A percentile compares a stretch with the other conserved stretches of the same genome.
Conservation (phyloP, 2,329 filamentous ascomycete genomes). For the Pezicula carpinea region DNA sequence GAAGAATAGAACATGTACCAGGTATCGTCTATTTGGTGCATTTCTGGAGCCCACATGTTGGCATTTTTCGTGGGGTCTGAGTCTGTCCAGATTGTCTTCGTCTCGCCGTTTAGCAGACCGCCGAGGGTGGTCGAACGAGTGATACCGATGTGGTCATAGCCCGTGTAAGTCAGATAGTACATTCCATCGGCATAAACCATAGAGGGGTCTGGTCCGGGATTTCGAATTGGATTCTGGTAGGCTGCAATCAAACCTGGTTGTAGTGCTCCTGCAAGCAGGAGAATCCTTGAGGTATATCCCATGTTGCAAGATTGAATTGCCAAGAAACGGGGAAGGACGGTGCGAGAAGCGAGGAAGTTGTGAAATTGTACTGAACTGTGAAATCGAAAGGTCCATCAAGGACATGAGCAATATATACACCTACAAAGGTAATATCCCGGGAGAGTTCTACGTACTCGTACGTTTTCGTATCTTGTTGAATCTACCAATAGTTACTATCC, state of each 20-base stretch:
- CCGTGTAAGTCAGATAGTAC: slow-evolving; percentile 2
- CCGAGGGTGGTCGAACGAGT: neutral
- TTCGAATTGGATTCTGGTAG: slow-evolving; percentile 1
- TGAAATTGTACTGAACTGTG: no score
- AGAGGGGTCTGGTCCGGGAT: slow-evolving; percentile 1
- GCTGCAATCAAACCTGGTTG: neutral
- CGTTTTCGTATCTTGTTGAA: no score
- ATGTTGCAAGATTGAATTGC: neutral
- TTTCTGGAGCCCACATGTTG: slow-evolving; percentile 14
- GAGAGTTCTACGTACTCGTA: no score
- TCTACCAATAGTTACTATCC: no score
- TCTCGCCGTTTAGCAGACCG: neutral
- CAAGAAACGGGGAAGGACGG: neutral
- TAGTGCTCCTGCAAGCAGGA: neutral
- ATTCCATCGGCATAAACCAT: slow-evolving; percentile 1
- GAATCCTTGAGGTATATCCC: neutral
- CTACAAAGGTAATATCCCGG: no score
- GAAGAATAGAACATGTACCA: slow-evolving; percentile 18
- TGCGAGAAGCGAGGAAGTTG: no score
- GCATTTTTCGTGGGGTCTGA: neutral
- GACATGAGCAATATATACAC: no score
- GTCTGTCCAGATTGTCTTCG: slow-evolving; percentile 4
- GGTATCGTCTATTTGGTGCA: slow-evolving; percentile 15
- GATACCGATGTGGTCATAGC: neutral
- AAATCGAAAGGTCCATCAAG: no score